These are phyloP conservation scores for Tranzscheliella williamsii DNA, from an alignment of 1,284 basidiomycete species.

Conservation along the genomic window DNA sequence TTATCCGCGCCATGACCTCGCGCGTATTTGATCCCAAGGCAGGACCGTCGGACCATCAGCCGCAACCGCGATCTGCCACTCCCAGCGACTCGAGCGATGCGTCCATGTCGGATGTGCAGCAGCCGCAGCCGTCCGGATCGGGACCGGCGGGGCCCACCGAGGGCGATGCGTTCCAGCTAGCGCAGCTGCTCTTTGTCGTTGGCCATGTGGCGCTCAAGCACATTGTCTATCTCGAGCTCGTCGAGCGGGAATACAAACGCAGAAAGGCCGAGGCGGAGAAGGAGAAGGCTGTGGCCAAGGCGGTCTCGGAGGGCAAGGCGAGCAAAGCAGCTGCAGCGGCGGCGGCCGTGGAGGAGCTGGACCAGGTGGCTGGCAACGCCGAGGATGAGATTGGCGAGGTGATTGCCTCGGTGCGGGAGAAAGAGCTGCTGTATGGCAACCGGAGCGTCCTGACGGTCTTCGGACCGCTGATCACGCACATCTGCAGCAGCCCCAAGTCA, in stretches of 20 bases:
- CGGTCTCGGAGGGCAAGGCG: constrained; percentile 43
- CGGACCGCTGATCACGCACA: constrained; percentile 85
- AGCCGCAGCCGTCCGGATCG: constrained; percentile 3
- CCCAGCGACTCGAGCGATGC: constrained; percentile 17
- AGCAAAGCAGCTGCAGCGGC: constrained; percentile 42
- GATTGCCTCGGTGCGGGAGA: constrained; percentile 80
- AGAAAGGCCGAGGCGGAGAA: constrained; percentile 85
- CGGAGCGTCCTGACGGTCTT: constrained; percentile 82
- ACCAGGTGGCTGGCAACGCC: constrained; percentile 94
- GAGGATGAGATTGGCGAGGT: constrained; percentile 97
- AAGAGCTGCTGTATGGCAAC: constrained; percentile 81
- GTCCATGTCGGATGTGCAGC: constrained; percentile 23
- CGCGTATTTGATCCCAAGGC: constrained; percentile 69
- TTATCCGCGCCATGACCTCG: constrained; percentile 79
- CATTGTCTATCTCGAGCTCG: constrained; percentile 91
- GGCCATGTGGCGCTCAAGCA: constrained; percentile 98
- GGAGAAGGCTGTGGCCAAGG: constrained; percentile 44
- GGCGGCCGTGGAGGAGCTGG: constrained; percentile 72
- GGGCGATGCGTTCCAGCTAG: constrained; percentile 73
- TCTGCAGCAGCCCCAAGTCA: constrained; percentile 71
- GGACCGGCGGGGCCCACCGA: constrained; percentile 10
- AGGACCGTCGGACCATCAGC: background rate
- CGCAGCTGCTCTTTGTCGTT: constrained; percentile 88
- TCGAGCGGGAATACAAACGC: constrained; percentile 95
- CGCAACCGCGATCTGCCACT: background rate